These are phyloP conservation scores for Tubosaeta brunneosetosa DNA, from an alignment of 768 basidiomycete genomes.

Conservation along the genomic window DNA sequence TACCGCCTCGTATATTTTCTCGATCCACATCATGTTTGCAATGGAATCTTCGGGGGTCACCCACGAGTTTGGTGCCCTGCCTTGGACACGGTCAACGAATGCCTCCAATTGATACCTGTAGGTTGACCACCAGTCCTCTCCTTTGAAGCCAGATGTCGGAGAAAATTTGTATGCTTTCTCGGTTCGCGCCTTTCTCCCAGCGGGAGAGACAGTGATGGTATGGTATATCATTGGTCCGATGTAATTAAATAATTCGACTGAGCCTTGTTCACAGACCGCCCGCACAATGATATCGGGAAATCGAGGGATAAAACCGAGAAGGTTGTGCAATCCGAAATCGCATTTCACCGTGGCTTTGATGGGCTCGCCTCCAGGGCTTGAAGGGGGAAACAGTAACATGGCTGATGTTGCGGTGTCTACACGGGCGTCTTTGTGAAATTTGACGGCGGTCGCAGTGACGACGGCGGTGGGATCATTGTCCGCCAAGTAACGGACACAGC, in stretches of 20 bases:
- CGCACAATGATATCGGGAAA: slow-evolving; percentile 33
- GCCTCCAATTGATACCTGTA: slow-evolving; percentile 56
- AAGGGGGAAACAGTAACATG: slow-evolving; percentile 33
- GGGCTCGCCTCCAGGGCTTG: slow-evolving; percentile 20
- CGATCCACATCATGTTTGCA: slow-evolving; percentile 53
- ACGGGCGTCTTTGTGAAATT: slow-evolving; percentile 26
- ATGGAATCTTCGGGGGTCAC: slow-evolving; percentile 49
- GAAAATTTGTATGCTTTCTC: slow-evolving; percentile 44
- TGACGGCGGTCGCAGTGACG: slow-evolving; percentile 32
- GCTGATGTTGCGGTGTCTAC: slow-evolving; percentile 42
- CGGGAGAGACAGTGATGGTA: slow-evolving; percentile 40
- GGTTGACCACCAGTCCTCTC: slow-evolving; percentile 58
- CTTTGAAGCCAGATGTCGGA: slow-evolving; percentile 31
- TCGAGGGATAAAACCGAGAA: slow-evolving; percentile 36
- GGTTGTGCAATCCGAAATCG: slow-evolving; percentile 30
- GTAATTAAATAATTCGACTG: slow-evolving; percentile 40
- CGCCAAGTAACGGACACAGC: slow-evolving; percentile 43
- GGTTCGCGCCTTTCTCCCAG: slow-evolving; percentile 29
- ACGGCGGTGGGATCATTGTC: slow-evolving; percentile 42
- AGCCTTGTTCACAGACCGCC: slow-evolving; percentile 43
- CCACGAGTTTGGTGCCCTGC: slow-evolving; percentile 52
- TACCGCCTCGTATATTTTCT: slow-evolving; percentile 52
- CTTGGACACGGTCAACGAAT: slow-evolving; percentile 55
- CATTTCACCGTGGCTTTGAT: slow-evolving; percentile 35
- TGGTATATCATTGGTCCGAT: slow-evolving; percentile 45